phyloP scores from a whole-genome alignment of 345 rosid species.

The Sisymbrium irio region DNA sequence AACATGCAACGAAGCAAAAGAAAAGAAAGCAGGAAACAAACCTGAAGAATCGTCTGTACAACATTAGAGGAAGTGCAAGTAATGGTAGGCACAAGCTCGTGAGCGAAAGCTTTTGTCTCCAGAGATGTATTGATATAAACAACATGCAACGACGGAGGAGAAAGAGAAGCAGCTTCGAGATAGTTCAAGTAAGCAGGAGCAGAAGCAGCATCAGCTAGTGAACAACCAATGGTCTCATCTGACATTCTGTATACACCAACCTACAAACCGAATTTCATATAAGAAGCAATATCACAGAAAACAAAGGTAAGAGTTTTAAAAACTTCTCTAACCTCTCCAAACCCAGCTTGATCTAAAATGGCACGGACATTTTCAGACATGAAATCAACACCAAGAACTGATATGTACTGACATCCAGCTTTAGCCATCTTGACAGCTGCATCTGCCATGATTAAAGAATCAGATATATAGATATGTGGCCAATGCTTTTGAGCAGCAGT shows the following conservation, averaged over 20 bases:
- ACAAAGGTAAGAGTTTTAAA: neutral
- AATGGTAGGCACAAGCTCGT: constrained; percentile 95
- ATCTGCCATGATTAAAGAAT: constrained; percentile 98
- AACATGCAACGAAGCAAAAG: constrained; percentile 3
- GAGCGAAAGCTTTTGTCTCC: constrained; percentile 94
- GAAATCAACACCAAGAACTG: constrained; percentile 96
- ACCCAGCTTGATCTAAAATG: constrained; percentile 94
- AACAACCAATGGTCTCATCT: constrained; percentile 85
- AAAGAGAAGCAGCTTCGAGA: constrained; percentile 66
- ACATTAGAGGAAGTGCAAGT: constrained; percentile 98
- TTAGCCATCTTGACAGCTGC: constrained; percentile 88
- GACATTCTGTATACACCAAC: constrained; percentile 96
- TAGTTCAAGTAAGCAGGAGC: constrained; percentile 76
- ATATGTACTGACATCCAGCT: constrained; percentile 82
- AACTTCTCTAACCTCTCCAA: constrained; percentile 47
- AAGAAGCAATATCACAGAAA: neutral
- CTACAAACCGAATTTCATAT: constrained; percentile 38
- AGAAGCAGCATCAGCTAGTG: constrained; percentile 95
- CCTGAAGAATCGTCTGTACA: constrained; percentile 93
- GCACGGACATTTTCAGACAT: constrained; percentile 99
- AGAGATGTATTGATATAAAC: constrained; percentile 90
- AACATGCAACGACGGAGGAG: constrained; percentile 76
- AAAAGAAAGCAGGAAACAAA: constrained; percentile 30
- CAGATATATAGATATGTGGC: constrained; percentile 92
- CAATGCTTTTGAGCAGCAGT: constrained; percentile 89